These are phyloP conservation scores for Solanum chiquidenum DNA, from an alignment of 257 asterid species.

Conservation along the genomic window DNA sequence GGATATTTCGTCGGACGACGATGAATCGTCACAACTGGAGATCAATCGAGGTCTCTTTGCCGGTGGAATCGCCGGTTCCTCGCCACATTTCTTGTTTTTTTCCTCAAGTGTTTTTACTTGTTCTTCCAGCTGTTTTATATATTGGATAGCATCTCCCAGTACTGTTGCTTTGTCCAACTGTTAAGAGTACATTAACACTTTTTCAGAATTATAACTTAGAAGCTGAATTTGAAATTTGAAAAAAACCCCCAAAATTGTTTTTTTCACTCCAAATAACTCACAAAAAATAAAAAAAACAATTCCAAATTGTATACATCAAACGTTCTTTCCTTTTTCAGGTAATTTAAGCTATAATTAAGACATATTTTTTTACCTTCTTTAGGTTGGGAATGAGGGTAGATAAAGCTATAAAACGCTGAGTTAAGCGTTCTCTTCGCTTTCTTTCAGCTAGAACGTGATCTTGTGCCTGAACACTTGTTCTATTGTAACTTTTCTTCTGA, in stretches of 20 bases:
- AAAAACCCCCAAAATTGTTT: too few relatives aligned
- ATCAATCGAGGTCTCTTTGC: not conserved
- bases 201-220: not conserved
- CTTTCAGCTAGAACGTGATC: slow-evolving; percentile 18
- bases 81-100: not conserved
- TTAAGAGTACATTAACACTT: not conserved
- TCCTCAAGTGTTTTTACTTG: slow-evolving; percentile 9
- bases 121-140: slow-evolving; percentile 15
- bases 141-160: slow-evolving; percentile 15
- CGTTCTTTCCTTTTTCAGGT: not conserved
- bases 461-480: slow-evolving; percentile 8
- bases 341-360: too few relatives aligned
- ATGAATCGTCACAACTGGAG: not conserved
- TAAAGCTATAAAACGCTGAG: slow-evolving; percentile 3
- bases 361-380: slow-evolving; percentile 8
- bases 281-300: not conserved
- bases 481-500: not conserved
- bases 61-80: not conserved
- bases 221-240: not conserved
- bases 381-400: slow-evolving; percentile 17
- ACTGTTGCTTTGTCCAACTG: slow-evolving; percentile 27
- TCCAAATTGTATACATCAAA: too few relatives aligned
- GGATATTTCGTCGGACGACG: slow-evolving; percentile 2
- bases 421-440: slow-evolving; percentile 12
- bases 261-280: not conserved